Evolutionary conservation across 2,329 filamentous ascomycete species (phyloP).

Genomic region (Amphichorda felina): DNA sequence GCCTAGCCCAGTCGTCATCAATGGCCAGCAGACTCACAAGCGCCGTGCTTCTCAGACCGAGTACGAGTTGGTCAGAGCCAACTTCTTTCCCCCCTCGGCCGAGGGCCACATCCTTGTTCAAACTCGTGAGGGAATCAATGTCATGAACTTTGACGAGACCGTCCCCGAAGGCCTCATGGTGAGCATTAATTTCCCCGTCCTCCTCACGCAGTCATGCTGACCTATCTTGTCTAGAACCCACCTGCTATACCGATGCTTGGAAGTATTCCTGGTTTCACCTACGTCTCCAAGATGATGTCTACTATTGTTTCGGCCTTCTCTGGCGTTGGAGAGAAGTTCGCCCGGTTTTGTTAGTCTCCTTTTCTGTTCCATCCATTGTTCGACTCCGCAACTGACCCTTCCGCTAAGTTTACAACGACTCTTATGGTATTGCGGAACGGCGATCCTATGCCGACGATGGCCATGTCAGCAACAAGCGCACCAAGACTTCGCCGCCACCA

Average conservation of each 20-base stretch:
- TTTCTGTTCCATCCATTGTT: not conserved
- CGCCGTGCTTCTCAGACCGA: not conserved
- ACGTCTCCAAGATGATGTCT: not conserved
- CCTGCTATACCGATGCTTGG: not conserved
- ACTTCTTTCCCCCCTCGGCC: not conserved
- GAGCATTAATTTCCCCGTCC: not conserved
- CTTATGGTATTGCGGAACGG: not conserved
- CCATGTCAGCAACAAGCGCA: not conserved
- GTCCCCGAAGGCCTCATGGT: not conserved
- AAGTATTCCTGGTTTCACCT: not conserved
- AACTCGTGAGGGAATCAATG: no score
- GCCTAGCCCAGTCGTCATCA: not conserved
- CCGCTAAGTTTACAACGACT: constrained; percentile 1
- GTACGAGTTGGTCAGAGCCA: not conserved
- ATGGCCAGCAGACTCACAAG: not conserved
- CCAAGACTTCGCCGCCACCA: not conserved
- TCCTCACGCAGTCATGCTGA: not conserved
- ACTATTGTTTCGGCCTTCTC: not conserved
- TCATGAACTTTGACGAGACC: not conserved
- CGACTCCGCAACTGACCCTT: not conserved
- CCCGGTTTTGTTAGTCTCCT: not conserved
- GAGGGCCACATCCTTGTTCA: not conserved
- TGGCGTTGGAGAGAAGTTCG: not conserved
- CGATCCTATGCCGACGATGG: not conserved
- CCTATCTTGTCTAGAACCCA: not conserved